Evolutionary conservation across 306 rosid species (phyloP).

Genomic region (Boehmeria nivea): DNA sequence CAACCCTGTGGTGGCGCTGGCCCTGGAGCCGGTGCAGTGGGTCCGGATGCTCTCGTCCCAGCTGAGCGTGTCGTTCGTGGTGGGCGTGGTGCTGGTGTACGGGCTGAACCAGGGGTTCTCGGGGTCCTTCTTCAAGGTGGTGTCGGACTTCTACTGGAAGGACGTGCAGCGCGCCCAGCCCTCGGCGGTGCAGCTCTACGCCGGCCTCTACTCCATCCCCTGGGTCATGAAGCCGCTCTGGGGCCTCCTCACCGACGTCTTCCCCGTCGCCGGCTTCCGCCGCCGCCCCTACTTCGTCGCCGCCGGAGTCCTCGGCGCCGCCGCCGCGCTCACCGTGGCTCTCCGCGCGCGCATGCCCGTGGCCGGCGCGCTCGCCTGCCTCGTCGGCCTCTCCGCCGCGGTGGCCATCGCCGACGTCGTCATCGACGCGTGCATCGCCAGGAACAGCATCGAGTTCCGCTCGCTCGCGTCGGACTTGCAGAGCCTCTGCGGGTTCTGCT

Average conservation of each 20-base stretch:
- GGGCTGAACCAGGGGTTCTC: slow-evolving; percentile 68
- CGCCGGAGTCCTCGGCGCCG: slow-evolving; percentile 41
- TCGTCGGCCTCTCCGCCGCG: slow-evolving; percentile 47
- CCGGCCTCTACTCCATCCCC: slow-evolving; percentile 52
- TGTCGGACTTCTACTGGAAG: slow-evolving; percentile 70
- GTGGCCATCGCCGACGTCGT: slow-evolving; percentile 68
- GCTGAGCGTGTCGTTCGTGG: slow-evolving; percentile 39
- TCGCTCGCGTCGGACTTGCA: slow-evolving; percentile 62
- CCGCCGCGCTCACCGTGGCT: slow-evolving; percentile 32
- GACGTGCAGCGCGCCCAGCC: slow-evolving; percentile 65
- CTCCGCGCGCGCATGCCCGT: slow-evolving; percentile 11
- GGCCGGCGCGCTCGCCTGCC: slow-evolving; percentile 33
- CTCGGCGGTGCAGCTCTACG: slow-evolving; percentile 47
- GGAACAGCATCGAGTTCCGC: slow-evolving; percentile 52
- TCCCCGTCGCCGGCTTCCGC: slow-evolving; percentile 46
- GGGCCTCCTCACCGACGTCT: slow-evolving; percentile 62
- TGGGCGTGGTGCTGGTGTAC: slow-evolving; percentile 44
- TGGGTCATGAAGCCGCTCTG: slow-evolving; percentile 72
- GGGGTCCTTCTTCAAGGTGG: slow-evolving; percentile 49
- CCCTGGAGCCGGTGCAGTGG: slow-evolving; percentile 46
- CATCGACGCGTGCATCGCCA: slow-evolving; percentile 70
- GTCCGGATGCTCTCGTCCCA: slow-evolving; percentile 33
- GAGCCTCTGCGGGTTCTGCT: slow-evolving; percentile 58
- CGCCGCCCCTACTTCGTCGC: slow-evolving; percentile 49
- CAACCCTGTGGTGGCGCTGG: not conserved